Percentiles rank a stretch among this genome's conserved stretches.
Evolutionary conservation across 352 stramenopile genomes (phyloP).

Genomic region (Phytophthora boehmeriae): DNA sequence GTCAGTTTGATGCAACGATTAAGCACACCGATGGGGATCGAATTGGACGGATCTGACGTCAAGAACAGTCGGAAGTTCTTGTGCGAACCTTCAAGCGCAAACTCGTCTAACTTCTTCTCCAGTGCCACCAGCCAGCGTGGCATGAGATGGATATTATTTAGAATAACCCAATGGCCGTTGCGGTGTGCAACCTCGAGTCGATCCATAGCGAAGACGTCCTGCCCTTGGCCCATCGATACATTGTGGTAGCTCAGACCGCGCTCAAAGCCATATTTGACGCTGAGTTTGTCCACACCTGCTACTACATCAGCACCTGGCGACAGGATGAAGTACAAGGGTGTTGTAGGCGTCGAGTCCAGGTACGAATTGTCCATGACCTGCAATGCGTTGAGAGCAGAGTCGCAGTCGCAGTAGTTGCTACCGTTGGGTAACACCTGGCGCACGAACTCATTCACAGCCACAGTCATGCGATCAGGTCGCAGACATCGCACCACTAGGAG

Average conservation of each 20-base stretch:
- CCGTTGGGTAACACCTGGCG: slow-evolving; percentile 93
- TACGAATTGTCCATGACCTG: slow-evolving; percentile 97
- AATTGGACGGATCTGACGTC: slow-evolving; percentile 92
- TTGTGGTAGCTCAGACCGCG: slow-evolving; percentile 97
- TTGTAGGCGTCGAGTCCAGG: slow-evolving; percentile 93
- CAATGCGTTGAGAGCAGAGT: slow-evolving; percentile 95
- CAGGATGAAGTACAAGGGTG: slow-evolving; percentile 97
- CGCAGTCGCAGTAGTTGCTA: slow-evolving; percentile 95
- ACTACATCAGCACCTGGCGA: slow-evolving; percentile 96
- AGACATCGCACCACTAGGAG: slow-evolving; percentile 95
- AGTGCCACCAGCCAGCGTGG: slow-evolving; percentile 95
- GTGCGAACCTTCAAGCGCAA: slow-evolving; percentile 92
- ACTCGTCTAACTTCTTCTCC: slow-evolving; percentile 98
- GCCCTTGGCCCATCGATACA: slow-evolving; percentile 97
- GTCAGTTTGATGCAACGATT: slow-evolving; percentile 97
- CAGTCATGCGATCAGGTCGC: slow-evolving; percentile 94
- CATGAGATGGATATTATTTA: slow-evolving; percentile 99
- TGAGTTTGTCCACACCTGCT: slow-evolving; percentile 94
- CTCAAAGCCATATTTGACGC: slow-evolving; percentile 95
- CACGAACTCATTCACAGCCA: slow-evolving; percentile 96
- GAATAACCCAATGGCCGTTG: slow-evolving; percentile 97
- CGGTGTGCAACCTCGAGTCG: slow-evolving; percentile 94
- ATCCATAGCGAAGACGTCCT: slow-evolving; percentile 96
- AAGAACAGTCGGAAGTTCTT: slow-evolving; percentile 96
- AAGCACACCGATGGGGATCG: slow-evolving; percentile 95